A percentile compares a stretch with the other conserved stretches of the same genome.
Evolutionary conservation across 345 rosid genomes (phyloP).

Genomic region (Hibiscus tridactylites): DNA sequence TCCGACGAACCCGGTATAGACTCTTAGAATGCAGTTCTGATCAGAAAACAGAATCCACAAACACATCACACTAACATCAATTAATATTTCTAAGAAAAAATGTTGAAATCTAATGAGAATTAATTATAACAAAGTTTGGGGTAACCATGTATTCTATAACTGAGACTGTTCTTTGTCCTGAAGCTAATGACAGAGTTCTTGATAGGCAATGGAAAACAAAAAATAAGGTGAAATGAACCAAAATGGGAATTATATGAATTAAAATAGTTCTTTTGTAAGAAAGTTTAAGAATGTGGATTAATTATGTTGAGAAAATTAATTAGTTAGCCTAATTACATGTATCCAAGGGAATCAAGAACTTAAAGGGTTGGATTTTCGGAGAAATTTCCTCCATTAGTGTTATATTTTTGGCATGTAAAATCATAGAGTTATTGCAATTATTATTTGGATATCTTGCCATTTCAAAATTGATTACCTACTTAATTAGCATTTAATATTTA

Average conservation of each 20-base stretch:
- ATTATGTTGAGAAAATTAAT: neutral
- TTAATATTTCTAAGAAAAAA: neutral
- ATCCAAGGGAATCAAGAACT: neutral
- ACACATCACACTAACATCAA: neutral
- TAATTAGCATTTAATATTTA: no score
- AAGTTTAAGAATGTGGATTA: neutral
- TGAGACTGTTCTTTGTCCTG: neutral
- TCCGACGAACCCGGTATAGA: neutral
- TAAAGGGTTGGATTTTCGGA: neutral
- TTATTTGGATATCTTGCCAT: neutral
- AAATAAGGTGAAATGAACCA: no score
- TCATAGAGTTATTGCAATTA: neutral
- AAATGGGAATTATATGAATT: no score
- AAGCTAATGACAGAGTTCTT: neutral
- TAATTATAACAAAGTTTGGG: neutral
- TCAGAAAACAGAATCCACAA: neutral
- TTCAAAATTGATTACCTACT: neutral
- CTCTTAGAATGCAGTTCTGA: neutral
- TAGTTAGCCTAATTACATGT: neutral
- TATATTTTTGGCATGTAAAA: neutral
- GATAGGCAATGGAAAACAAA: neutral
- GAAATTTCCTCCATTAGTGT: neutral
- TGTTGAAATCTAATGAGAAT: neutral
- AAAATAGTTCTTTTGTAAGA: neutral
- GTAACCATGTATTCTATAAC: neutral